Evolutionary conservation across 2,329 filamentous ascomycete species (phyloP), one percentile per base, ranked within the genome.

Genomic region (Ophidiomyces ophidiicola): DNA sequence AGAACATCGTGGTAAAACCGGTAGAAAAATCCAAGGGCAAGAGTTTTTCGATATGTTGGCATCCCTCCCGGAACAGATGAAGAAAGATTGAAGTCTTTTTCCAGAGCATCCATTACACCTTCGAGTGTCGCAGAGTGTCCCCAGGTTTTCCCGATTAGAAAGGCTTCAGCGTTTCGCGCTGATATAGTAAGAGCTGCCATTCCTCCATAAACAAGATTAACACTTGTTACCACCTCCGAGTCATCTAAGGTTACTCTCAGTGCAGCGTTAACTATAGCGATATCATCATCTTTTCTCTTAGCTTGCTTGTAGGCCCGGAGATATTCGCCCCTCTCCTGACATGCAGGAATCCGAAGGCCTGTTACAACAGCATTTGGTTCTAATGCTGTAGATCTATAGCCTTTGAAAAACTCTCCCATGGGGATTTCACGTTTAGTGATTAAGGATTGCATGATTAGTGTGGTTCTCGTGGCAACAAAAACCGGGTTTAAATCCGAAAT

Each of bases 401-500:
- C 86, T 45, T 79, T 88, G 69, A 96, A 98, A 60, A 96, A 96
- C 3, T 80, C 70, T 0, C 77, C 72, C 82, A 96, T 93, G 2
- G 85, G 84, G n/a, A 96, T 84, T 46, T 93, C 81, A 0, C 70
- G 82, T 41, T 82, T 82, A 48, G 78, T 70, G 0, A 70, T 70
- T 3, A 80, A 64, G 0, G 83, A 87, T 56, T 82, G 90, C 3
- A 87, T 84, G 14, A 94, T 69, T 3, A 96, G 62, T 0, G 80
- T 76, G 1, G 85, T 81, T 48, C 88, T 84, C 1, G 85, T 81
- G 2, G 85, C 87, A 57, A 94, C 82, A 36, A 98, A 78, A 0
- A 94, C 85, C 0, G 90, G 90, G 53, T 96, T 98, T 31, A 98
- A 64, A 64, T 98, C 90, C 0, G 88, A 94, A 32, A 96, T 98